A percentile compares a stretch with the other conserved stretches of the same genome.
Evolutionary conservation across 495 filamentous ascomycete species (phyloP).

Genomic region (Aspergillus olivimuriae): DNA sequence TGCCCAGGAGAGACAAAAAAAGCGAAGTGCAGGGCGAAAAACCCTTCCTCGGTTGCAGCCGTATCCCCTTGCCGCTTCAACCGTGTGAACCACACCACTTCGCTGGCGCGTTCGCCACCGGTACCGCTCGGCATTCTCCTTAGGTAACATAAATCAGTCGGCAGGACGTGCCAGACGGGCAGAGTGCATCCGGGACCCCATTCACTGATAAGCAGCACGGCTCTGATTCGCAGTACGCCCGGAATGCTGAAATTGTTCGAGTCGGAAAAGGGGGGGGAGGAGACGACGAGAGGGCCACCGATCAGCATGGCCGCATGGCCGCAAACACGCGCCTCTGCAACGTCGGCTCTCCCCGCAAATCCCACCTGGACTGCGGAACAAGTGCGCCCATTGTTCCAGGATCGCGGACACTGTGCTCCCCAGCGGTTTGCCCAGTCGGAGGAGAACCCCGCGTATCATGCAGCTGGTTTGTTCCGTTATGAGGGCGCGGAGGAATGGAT

Average conservation of each 20-base stretch:
- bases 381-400: background rate
- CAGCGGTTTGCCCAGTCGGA: background rate
- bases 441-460: too few species aligned
- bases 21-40: conserved; percentile 1
- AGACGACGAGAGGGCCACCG: background rate
- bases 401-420: background rate
- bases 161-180: background rate
- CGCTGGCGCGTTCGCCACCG: background rate
- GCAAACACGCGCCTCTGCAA: too few species aligned
- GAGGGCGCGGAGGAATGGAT: too few species aligned
- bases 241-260: background rate
- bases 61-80: background rate
- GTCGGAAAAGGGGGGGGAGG: background rate
- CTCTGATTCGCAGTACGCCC: conserved; percentile 8
- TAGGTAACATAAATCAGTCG: conserved; percentile 18
- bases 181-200: background rate
- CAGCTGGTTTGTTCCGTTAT: too few species aligned
- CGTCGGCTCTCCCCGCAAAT: conserved; percentile 9
- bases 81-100: background rate
- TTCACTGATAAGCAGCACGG: conserved; percentile 11
- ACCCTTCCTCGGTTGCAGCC: background rate
- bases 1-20: too few species aligned
- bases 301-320: conserved; percentile 6
- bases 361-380: background rate
- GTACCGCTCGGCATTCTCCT: background rate